Conservation (phyloP, 441 rosid genomes). For the Populus tomentosa region DNA sequence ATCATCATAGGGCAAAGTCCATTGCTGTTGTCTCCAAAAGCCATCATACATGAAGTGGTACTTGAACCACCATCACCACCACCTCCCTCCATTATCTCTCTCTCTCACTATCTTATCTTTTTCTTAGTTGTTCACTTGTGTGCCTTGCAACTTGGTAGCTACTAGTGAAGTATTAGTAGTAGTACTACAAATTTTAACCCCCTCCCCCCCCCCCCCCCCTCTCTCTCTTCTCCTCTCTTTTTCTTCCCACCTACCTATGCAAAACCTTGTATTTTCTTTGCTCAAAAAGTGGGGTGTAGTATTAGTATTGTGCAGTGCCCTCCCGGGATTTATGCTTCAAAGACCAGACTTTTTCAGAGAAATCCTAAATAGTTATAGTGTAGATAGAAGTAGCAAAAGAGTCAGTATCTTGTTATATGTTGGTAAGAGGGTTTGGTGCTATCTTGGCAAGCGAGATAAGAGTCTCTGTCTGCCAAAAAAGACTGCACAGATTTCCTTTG, state of each 20-base stretch:
- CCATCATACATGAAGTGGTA: slow-evolving; percentile 34
- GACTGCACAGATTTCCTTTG: slow-evolving; percentile 43
- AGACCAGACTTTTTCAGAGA: slow-evolving; percentile 65
- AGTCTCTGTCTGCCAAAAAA: slow-evolving; percentile 21
- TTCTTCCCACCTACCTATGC: slow-evolving; percentile 30
- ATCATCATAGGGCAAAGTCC: slow-evolving; percentile 35
- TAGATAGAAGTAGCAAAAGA: slow-evolving; percentile 13
- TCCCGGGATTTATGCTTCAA: slow-evolving; percentile 92
- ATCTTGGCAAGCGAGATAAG: slow-evolving; percentile 16
- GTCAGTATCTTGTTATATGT: slow-evolving; percentile 26
- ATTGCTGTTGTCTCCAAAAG: slow-evolving; percentile 31
- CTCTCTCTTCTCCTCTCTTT: neutral
- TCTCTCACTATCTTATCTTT: slow-evolving; percentile 3
- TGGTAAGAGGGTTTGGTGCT: slow-evolving; percentile 37
- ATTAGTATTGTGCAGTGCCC: slow-evolving; percentile 33
- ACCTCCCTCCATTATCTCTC: slow-evolving; percentile 28
- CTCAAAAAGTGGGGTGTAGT: slow-evolving; percentile 28
- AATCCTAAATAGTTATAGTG: slow-evolving; percentile 52
- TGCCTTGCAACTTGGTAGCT: neutral
- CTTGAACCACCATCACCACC: slow-evolving; percentile 7
- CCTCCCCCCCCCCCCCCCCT: slow-evolving; percentile 42
- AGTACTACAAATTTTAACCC: slow-evolving; percentile 32
- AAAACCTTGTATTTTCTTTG: slow-evolving; percentile 11
- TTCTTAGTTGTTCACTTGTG: slow-evolving; percentile 5
- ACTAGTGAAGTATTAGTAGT: neutral